These are phyloP conservation scores for Leishmania amazonensis DNA, from an alignment of 208 protist species.

Conservation along the genomic window DNA sequence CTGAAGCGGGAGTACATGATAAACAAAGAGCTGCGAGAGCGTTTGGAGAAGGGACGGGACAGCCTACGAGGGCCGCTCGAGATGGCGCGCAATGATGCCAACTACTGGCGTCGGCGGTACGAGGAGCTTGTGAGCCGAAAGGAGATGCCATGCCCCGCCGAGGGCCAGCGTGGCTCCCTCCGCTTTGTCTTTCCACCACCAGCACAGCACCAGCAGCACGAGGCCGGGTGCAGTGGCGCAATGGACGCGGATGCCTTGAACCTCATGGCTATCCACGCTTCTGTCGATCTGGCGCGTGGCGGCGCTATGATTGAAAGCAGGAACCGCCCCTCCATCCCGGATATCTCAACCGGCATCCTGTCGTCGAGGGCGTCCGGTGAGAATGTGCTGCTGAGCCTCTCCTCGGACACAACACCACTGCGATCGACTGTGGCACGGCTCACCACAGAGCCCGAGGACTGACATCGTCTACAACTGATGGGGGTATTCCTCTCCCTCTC, in stretches of 20 bases:
- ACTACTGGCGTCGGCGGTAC: conserved; percentile 71
- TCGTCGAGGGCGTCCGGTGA: conserved; percentile 33
- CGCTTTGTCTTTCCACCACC: conserved; percentile 9
- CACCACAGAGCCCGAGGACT: background rate
- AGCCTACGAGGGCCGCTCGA: conserved; percentile 37
- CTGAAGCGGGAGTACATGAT: conserved; percentile 58
- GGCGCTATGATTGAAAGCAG: background rate
- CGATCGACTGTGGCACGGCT: background rate
- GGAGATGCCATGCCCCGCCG: conserved; percentile 3
- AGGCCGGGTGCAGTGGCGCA: background rate
- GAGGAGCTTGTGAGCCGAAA: conserved; percentile 46
- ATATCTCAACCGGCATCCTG: background rate
- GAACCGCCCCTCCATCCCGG: conserved; percentile 5
- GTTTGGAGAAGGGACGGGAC: conserved; percentile 48
- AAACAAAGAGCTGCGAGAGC: conserved; percentile 54
- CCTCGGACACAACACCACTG: conserved; percentile 22
- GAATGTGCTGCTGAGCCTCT: conserved; percentile 27
- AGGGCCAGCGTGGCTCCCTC: conserved; percentile 21
- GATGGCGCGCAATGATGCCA: conserved; percentile 54
- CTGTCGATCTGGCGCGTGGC: background rate
- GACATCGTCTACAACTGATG: background rate
- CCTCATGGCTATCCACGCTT: background rate
- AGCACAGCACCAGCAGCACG: background rate
- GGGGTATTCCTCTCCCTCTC: background rate
- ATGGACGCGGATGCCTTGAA: background rate